Evolutionary conservation across 805 yeast genomes (phyloP).

Genomic region (Blastobotrys robertii): DNA sequence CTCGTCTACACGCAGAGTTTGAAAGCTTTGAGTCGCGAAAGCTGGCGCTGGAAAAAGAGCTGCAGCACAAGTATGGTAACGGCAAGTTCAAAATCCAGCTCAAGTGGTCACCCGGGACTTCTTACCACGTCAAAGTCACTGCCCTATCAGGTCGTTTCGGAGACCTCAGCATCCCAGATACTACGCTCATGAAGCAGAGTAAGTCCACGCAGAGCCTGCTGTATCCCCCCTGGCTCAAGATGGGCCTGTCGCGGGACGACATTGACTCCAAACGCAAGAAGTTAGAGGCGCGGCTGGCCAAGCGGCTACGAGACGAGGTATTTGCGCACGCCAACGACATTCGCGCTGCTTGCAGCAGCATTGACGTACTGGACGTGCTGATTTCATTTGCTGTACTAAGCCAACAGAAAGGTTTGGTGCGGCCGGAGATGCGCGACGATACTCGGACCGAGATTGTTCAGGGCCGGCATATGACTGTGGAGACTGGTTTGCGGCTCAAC

Average conservation of each 20-base stretch:
- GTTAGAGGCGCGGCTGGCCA: constrained; percentile 48
- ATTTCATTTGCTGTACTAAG: constrained; percentile 67
- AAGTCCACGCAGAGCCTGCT: constrained; percentile 38
- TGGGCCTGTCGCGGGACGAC: constrained; percentile 41
- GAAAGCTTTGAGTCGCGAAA: constrained; percentile 19
- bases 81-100: constrained; percentile 22
- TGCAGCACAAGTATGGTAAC: constrained; percentile 5
- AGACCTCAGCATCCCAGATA: too few species aligned
- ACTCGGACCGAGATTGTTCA: constrained; percentile 39
- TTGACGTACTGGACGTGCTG: constrained; percentile 65
- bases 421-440: constrained; percentile 52
- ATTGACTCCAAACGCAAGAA: constrained; percentile 37
- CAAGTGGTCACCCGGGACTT: constrained; percentile 34
- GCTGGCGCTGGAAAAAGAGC: constrained; percentile 15
- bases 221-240: constrained; percentile 39
- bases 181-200: constrained; percentile 27
- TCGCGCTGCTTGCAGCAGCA: constrained; percentile 38
- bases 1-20: constrained; percentile 21
- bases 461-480: constrained; percentile 86
- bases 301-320: constrained; percentile 38
- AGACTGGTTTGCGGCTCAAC: constrained; percentile 47
- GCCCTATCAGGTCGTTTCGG: background rate
- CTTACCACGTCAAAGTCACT: constrained; percentile 42
- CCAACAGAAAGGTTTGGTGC: constrained; percentile 49
- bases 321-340: constrained; percentile 37